A percentile compares a stretch with the other conserved stretches of the same genome.
These are phyloP conservation scores for Geotrichum cucujoidarum DNA, from an alignment of 1,139 yeast genomes.

Conservation along the genomic window DNA sequence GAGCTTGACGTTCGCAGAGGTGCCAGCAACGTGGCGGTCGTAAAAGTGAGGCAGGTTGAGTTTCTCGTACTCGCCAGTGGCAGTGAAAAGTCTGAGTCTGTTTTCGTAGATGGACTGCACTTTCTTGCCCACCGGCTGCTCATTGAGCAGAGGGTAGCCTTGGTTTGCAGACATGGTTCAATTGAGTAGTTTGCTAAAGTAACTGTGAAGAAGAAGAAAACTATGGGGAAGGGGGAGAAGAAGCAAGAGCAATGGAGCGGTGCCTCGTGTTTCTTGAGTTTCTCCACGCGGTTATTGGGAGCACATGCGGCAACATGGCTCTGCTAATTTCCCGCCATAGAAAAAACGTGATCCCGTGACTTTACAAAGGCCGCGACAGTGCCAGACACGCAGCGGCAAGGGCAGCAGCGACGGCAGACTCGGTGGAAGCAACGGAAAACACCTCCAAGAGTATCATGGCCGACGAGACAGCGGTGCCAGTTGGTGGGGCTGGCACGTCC, in stretches of 20 bases:
- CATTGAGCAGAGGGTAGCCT: slow-evolving; percentile 43
- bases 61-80: slow-evolving; percentile 62
- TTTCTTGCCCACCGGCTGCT: slow-evolving; percentile 76
- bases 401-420: no score
- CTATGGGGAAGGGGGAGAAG: background rate
- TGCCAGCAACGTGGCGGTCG: slow-evolving; percentile 49
- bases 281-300: background rate
- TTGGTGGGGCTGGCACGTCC: no score
- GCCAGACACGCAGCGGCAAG: no score
- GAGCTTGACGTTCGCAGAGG: slow-evolving; percentile 43
- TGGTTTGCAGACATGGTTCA: no score
- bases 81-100: slow-evolving; percentile 73
- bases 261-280: no score
- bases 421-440: no score
- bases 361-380: no score
- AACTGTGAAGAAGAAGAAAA: background rate
- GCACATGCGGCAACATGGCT: background rate
- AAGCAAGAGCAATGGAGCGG: background rate
- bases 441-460: no score
- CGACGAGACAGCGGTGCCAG: no score
- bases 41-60: slow-evolving; percentile 81
- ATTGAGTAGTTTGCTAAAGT: background rate
- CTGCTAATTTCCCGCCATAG: background rate
- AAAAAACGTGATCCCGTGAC: no score
- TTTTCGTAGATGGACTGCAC: slow-evolving; percentile 72